phyloP scores from a whole-genome alignment of 2,329 filamentous ascomycete species.

The Elsinoe fawcettii region DNA sequence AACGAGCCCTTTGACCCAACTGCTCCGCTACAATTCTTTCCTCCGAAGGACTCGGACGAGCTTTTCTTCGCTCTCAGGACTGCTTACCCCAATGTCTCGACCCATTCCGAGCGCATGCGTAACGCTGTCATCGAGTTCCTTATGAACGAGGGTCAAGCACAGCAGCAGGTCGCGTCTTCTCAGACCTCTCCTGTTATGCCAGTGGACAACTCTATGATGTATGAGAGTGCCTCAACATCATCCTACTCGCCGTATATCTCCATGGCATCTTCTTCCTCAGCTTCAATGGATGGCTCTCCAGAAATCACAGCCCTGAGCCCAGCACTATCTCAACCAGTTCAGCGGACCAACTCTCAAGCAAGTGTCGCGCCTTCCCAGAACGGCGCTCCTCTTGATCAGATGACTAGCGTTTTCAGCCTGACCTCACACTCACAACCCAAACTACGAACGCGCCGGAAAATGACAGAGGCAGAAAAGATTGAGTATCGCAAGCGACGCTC shows the following conservation, averaged over 20 bases:
- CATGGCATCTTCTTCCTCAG: slow-evolving; percentile 26
- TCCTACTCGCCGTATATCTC: slow-evolving; percentile 19
- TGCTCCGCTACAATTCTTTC: slow-evolving; percentile 30
- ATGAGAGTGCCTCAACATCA: slow-evolving; percentile 14
- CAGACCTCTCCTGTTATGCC: slow-evolving; percentile 18
- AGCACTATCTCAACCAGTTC: slow-evolving; percentile 23
- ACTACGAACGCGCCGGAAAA: slow-evolving; percentile 30
- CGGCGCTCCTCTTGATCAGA: slow-evolving; percentile 26
- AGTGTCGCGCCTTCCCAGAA: neutral
- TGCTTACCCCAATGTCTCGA: slow-evolving; percentile 29
- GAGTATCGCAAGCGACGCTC: slow-evolving; percentile 33
- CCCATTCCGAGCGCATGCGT: slow-evolving; percentile 34
- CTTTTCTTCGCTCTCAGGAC: slow-evolving; percentile 31
- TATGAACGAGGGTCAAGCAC: slow-evolving; percentile 28
- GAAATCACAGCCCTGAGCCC: slow-evolving; percentile 26
- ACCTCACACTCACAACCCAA: slow-evolving; percentile 28
- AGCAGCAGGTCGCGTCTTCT: slow-evolving; percentile 22
- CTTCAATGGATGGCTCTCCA: slow-evolving; percentile 27
- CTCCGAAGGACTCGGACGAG: slow-evolving; percentile 33
- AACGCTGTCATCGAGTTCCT: slow-evolving; percentile 34
- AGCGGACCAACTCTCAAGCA: neutral
- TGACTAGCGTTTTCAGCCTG: slow-evolving; percentile 33
- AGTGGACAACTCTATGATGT: slow-evolving; percentile 10
- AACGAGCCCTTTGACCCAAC: slow-evolving; percentile 28
- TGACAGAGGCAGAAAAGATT: slow-evolving; percentile 32